phyloP scores from a whole-genome alignment of 345 rosid genomes.

The Ceriops tagal region DNA sequence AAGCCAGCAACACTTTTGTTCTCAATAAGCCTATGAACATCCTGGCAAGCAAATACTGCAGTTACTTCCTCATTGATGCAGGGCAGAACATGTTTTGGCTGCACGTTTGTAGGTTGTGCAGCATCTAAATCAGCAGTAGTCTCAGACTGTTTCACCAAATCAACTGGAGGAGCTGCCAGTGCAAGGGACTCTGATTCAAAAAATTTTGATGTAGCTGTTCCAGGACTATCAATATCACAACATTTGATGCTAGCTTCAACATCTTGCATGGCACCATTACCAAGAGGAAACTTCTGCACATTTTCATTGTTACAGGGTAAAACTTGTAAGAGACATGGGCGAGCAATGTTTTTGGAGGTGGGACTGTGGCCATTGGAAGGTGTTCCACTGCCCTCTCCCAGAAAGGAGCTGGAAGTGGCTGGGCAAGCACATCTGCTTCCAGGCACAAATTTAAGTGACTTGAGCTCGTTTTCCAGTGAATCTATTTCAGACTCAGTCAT shows the following conservation, averaged over 20 bases:
- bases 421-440: constrained; percentile 29
- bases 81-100: constrained; percentile 13
- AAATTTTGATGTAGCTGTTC: constrained; percentile 64
- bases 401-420: constrained; percentile 34
- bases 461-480: constrained; percentile 70
- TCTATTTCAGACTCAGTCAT: constrained; percentile 84
- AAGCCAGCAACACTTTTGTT: constrained; percentile 19
- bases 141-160: constrained; percentile 22
- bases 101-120: constrained; percentile 15
- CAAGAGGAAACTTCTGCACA: constrained; percentile 30
- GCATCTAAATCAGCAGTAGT: constrained; percentile 28
- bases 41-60: constrained; percentile 14
- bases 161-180: constrained; percentile 27
- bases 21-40: constrained; percentile 21
- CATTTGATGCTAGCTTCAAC: constrained; percentile 36
- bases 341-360: constrained; percentile 24
- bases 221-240: constrained; percentile 61
- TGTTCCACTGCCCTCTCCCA: constrained; percentile 22
- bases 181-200: constrained; percentile 32
- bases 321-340: constrained; percentile 48
- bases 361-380: constrained; percentile 30
- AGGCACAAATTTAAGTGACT: constrained; percentile 42
- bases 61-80: constrained; percentile 20
- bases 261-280: constrained; percentile 38
- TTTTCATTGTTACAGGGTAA: constrained; percentile 34